Evolutionary conservation across 2,329 filamentous ascomycete genomes (phyloP), one percentile per base, ranked within the genome.

Genomic region (Aspergillus piperis): DNA sequence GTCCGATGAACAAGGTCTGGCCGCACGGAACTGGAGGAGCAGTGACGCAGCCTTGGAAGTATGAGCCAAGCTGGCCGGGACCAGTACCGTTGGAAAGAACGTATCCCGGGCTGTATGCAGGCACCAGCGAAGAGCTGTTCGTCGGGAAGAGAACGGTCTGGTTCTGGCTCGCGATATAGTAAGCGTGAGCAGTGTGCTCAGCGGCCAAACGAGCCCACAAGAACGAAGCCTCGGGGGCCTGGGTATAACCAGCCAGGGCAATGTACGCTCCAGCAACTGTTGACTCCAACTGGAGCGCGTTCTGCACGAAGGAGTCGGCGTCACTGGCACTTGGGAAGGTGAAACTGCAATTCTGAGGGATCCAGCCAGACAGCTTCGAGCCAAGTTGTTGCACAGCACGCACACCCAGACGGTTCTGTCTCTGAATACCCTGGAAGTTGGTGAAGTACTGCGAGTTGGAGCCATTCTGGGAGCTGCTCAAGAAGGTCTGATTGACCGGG

Each of bases 141-240:
- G 59, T 36, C 11, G 58, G 62, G 57, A 70, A 71, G 27, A 66
- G 21, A 5, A 58, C 49, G 3, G 60, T 38, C 27, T 59, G 49
- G 5, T 65, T 59, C 36, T 65, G 58, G 32, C 60, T 62, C 7
- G 66, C 68, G 13, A 73, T 64, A 38, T 66, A 66, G 36, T 64
- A 60, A 11, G 68, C 61, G 21, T 68, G 66, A 4, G 62, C 62
- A 30, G 57, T 63, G 58, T 73, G 70, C 61, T 70, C 59, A 38
- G 69, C 67, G 11, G 70, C 70, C 48, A 73, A 59, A 36, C 71
- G 68, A 11, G 71, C 65, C 41, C 72, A 38, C 10, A 73, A 62
- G 66, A 73, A 73, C 5, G 71, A 61, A 17, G 72, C 68, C 63
- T 73, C 68, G 15, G 70, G 71, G 1, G 71, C 63, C 38, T 70